A percentile compares a stretch with the other conserved stretches of the same genome.
These are phyloP conservation scores for Oxyria digyna DNA, from an alignment of 148 eudicot genomes.

Conservation along the genomic window DNA sequence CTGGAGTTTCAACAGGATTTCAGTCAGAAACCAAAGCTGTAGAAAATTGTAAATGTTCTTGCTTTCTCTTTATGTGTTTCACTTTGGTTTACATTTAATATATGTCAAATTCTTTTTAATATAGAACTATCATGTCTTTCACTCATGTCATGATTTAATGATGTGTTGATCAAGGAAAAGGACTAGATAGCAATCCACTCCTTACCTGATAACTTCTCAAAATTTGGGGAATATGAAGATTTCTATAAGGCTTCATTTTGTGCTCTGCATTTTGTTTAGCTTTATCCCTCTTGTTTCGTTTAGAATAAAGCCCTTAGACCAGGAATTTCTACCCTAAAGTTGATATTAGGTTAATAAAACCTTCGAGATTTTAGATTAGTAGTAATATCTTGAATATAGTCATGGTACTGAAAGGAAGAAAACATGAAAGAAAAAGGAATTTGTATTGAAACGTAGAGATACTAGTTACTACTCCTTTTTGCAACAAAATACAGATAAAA, in stretches of 20 bases:
- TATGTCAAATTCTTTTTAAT: background rate
- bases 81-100: background rate
- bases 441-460: too few species aligned
- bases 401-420: too few species aligned
- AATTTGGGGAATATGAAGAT: background rate
- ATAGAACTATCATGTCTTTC: background rate
- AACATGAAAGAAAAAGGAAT: too few species aligned
- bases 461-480: too few species aligned
- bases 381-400: too few species aligned
- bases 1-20: constrained; percentile 7
- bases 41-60: constrained; percentile 22
- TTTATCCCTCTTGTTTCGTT: too few species aligned
- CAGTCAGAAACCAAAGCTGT: constrained; percentile 15
- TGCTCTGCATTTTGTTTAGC: too few species aligned
- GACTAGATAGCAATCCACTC: background rate
- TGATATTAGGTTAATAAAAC: too few species aligned
- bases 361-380: too few species aligned
- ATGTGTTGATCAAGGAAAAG: background rate
- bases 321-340: too few species aligned
- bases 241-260: background rate
- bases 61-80: background rate
- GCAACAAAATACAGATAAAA: too few species aligned
- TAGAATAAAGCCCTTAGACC: too few species aligned
- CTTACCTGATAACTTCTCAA: background rate
- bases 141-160: background rate